Percentiles rank a stretch among this genome's conserved stretches.
Conservation (phyloP, 495 filamentous ascomycete genomes). For the Penicillium flavigenum region DNA sequence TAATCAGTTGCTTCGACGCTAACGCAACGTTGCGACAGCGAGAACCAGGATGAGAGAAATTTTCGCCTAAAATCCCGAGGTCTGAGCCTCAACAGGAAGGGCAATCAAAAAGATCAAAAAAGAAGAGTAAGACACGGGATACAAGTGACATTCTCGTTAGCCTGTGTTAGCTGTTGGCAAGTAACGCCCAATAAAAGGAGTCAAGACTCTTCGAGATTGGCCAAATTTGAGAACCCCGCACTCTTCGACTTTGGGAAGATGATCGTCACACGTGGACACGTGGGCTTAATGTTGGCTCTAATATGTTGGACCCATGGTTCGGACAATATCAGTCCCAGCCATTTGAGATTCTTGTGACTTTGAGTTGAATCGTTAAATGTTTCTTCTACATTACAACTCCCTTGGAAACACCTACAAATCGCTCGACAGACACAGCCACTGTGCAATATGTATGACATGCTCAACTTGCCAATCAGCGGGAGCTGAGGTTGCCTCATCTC, state of each 20-base stretch:
- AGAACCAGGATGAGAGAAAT: not conserved
- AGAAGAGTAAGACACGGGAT: slow-evolving; percentile 8
- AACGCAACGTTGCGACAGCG: not conserved
- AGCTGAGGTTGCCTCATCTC: slow-evolving; percentile 14
- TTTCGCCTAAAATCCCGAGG: not conserved
- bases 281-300: slow-evolving; percentile 2
- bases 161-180: not conserved
- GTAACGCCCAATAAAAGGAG: not conserved
- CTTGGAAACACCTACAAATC: not conserved
- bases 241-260: not conserved
- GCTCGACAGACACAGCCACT: slow-evolving; percentile 20
- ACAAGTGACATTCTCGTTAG: slow-evolving; percentile 3
- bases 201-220: not conserved
- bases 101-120: slow-evolving; percentile 11
- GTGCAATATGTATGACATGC: slow-evolving; percentile 9
- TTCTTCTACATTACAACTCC: not conserved
- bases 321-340: not conserved
- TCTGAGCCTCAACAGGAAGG: slow-evolving; percentile 16
- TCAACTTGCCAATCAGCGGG: slow-evolving; percentile 16
- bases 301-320: slow-evolving; percentile 5
- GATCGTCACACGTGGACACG: not conserved
- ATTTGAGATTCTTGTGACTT: not conserved
- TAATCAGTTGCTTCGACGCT: not conserved
- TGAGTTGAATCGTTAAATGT: not conserved
- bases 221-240: slow-evolving; percentile 4